Evolutionary conservation across 805 yeast species (phyloP), one percentile per base, ranked within the genome.

Genomic region (Ogataea pilisensis): DNA sequence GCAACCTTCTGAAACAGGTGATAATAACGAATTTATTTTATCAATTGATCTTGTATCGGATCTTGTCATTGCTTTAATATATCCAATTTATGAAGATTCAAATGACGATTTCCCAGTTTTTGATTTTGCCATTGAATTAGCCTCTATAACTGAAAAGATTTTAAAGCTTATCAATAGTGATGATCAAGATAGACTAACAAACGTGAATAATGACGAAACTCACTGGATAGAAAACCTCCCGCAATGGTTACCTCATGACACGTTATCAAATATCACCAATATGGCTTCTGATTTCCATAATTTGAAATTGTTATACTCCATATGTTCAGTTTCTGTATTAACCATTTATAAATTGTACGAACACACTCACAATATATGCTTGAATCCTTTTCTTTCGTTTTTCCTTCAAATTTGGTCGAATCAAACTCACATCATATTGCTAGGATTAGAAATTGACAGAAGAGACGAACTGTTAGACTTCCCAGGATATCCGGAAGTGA

Each of bases 361-460:
- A 11, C 46, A 50, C 24, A 57, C 56, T 9, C 63, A 64, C 36
- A 73, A 70, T 44, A 52, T 74, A 6, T 68, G 72, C 17, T 47
- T 76, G 37, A 82, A 82, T 51, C 93, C 93, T 17, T 85, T 80
- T 51, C 54, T 78, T 35, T 73, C 74, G 17, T 67, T 70, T 35
- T 73, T 80, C 44, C 61, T 82, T 8, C 75, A 76, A 35, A 54
- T 77, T 5, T 85, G 93, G 91, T 80, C 81, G 50, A 70, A 75
- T 31, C 76, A 78, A 50, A 80, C 89, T 2, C 72, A 71, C 43
- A 69, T 80, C 2, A 69, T 84, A 1, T 58, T 76, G 8, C 59
- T 78, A 7, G 86, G 87, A 0, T 60, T 84, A 6, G 85, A 80
- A 50, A 69, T 77, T 26, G 83, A 78, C 51, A 58, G 82, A 45